Conservation (phyloP, 169 alveolate genomes). For the Cyclospora cayetanensis region DNA sequence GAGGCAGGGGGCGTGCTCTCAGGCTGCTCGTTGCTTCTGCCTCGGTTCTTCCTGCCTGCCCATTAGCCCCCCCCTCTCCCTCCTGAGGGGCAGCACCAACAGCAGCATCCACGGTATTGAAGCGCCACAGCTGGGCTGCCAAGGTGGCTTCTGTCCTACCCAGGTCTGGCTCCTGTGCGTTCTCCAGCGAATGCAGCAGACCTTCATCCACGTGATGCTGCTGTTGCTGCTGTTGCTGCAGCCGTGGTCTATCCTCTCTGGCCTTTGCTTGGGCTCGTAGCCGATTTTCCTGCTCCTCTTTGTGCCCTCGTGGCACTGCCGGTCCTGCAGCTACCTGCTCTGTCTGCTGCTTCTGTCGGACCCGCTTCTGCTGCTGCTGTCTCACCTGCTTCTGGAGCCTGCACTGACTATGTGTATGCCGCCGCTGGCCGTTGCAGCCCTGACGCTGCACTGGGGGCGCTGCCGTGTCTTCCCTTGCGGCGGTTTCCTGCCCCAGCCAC, state of each 20-base stretch:
- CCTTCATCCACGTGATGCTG: neutral
- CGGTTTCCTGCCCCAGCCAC: no score
- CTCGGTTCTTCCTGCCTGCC: neutral
- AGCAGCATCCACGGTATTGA: neutral
- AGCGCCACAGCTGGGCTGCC: neutral
- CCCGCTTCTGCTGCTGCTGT: slow-evolving; percentile 41
- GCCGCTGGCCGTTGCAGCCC: neutral
- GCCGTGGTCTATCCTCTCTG: no score
- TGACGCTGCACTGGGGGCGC: neutral
- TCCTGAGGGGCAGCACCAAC: neutral
- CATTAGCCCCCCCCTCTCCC: neutral
- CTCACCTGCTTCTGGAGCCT: neutral
- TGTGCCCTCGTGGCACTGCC: neutral
- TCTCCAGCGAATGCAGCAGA: neutral
- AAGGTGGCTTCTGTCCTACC: neutral
- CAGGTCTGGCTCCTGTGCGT: neutral
- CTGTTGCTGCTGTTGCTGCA: slow-evolving; percentile 14
- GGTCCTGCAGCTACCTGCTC: neutral
- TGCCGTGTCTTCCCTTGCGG: neutral
- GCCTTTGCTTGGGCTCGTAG: slow-evolving; percentile 22
- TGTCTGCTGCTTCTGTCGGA: slow-evolving; percentile 23
- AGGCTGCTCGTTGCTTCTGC: neutral
- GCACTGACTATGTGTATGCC: neutral
- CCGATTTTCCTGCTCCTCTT: neutral
- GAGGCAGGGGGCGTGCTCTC: neutral